Percentiles rank a stretch among this genome's conserved stretches.
Conservation (phyloP, 2,329 filamentous ascomycete species). For the Phialophora tarda region DNA sequence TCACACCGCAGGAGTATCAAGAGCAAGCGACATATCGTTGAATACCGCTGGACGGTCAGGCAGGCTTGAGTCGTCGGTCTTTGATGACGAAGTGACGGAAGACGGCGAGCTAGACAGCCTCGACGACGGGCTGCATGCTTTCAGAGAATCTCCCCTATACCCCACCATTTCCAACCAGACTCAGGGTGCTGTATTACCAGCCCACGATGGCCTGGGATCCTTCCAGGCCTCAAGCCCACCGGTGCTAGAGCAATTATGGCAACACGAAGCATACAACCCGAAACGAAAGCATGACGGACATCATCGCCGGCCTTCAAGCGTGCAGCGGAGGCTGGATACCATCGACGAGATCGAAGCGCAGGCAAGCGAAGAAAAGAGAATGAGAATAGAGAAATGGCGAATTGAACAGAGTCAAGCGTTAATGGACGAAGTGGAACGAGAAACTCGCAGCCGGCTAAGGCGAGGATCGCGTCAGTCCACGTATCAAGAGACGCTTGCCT, state of each 20-base stretch:
- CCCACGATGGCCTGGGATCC: conserved; percentile 88
- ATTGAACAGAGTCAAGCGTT: conserved; percentile 86
- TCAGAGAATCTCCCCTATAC: conserved; percentile 67
- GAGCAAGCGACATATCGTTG: conserved; percentile 79
- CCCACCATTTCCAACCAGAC: conserved; percentile 50
- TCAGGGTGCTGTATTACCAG: conserved; percentile 75
- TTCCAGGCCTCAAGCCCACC: conserved; percentile 70
- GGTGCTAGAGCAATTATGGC: conserved; percentile 84
- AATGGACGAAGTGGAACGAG: conserved; percentile 85
- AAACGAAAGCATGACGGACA: conserved; percentile 60
- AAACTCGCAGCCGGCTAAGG: conserved; percentile 72
- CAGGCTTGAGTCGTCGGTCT: conserved; percentile 53
- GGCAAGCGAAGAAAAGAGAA: conserved; percentile 74
- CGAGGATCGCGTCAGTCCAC: conserved; percentile 33
- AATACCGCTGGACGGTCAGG: conserved; percentile 70
- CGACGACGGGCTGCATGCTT: conserved; percentile 88
- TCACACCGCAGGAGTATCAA: conserved; percentile 72
- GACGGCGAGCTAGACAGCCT: conserved; percentile 90
- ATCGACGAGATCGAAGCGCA: conserved; percentile 63
- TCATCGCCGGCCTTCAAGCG: conserved; percentile 60
- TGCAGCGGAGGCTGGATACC: conserved; percentile 62
- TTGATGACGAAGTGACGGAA: conserved; percentile 56
- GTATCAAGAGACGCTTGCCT: conserved; percentile 27
- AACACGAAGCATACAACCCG: conserved; percentile 85
- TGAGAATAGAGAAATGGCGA: conserved; percentile 89